Percentiles rank a stretch among this genome's conserved stretches.
These are phyloP conservation scores for Agapanthus africanus DNA, from an alignment of 106 monocot genomes.

Conservation along the genomic window DNA sequence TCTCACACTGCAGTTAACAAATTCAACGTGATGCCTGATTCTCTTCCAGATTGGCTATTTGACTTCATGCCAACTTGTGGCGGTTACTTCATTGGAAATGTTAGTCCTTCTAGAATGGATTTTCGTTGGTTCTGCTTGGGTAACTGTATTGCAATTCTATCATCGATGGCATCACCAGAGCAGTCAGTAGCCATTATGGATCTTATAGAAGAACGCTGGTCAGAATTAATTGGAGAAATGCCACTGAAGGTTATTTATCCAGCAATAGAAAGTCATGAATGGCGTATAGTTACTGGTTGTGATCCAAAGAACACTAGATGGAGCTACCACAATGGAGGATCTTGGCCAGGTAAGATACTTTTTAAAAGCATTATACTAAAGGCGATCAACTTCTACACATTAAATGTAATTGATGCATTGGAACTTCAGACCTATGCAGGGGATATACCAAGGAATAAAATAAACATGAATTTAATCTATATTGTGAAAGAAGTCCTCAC, in stretches of 20 bases:
- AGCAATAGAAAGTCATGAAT: slow-evolving; percentile 29
- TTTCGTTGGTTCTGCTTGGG: slow-evolving; percentile 37
- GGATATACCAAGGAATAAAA: neutral
- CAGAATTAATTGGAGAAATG: slow-evolving; percentile 33
- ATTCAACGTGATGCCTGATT: slow-evolving; percentile 37
- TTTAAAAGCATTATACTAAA: slow-evolving; percentile 1
- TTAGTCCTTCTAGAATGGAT: slow-evolving; percentile 38
- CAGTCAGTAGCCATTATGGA: slow-evolving; percentile 39
- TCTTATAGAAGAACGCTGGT: slow-evolving; percentile 31
- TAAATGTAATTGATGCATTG: neutral
- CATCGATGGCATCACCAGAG: slow-evolving; percentile 26
- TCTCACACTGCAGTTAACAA: slow-evolving; percentile 40
- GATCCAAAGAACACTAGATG: slow-evolving; percentile 36
- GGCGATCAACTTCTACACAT: too few species aligned
- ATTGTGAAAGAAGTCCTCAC: neutral
- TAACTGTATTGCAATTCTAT: slow-evolving; percentile 32
- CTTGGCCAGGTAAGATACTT: slow-evolving; percentile 29
- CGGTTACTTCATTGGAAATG: slow-evolving; percentile 38
- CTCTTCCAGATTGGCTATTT: slow-evolving; percentile 32
- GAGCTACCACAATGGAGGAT: slow-evolving; percentile 36
- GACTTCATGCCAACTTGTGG: slow-evolving; percentile 34
- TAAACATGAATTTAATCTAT: neutral
- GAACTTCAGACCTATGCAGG: neutral
- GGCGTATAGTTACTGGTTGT: slow-evolving; percentile 29
- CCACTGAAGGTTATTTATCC: slow-evolving; percentile 30